Percentiles rank a stretch among this genome's conserved stretches.
Evolutionary conservation across 352 stramenopile genomes (phyloP).

Genomic region (Phytophthora podocarpi): DNA sequence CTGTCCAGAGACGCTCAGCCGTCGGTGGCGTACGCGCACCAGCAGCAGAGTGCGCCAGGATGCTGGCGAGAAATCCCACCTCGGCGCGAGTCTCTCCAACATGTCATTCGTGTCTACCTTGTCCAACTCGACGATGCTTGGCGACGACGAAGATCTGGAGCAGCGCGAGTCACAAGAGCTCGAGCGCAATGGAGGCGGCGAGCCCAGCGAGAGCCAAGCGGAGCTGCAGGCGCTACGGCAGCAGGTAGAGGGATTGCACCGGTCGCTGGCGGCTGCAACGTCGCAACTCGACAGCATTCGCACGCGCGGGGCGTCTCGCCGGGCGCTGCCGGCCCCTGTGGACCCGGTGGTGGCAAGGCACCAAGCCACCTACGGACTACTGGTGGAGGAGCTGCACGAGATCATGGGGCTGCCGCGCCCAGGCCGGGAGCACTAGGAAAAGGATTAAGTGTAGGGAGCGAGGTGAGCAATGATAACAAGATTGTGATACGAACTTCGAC

Average conservation of each 20-base stretch:
- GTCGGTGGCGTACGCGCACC: constrained; percentile 25
- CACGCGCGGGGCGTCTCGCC: constrained; percentile 27
- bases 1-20: constrained; percentile 46
- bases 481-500: constrained; percentile 15
- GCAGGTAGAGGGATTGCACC: constrained; percentile 57
- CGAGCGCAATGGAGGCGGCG: constrained; percentile 9
- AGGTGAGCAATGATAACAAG: constrained; percentile 9
- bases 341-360: constrained; percentile 47
- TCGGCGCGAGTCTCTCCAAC: constrained; percentile 41
- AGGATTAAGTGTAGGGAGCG: constrained; percentile 11
- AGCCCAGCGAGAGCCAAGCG: constrained; percentile 36
- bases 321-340: background rate
- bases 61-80: constrained; percentile 45
- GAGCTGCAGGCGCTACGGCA: constrained; percentile 49
- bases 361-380: constrained; percentile 44
- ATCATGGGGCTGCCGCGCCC: constrained; percentile 67
- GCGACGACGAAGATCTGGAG: constrained; percentile 28
- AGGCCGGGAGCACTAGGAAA: constrained; percentile 9
- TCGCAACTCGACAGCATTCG: constrained; percentile 53
- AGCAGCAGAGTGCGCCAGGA: constrained; percentile 42
- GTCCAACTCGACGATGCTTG: constrained; percentile 40
- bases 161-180: constrained; percentile 24
- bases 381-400: constrained; percentile 74
- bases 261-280: constrained; percentile 54
- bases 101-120: constrained; percentile 47